Percentiles rank a stretch among this genome's conserved stretches.
Conservation (phyloP, 2,329 filamentous ascomycete species). For the Cercospora beticola region DNA sequence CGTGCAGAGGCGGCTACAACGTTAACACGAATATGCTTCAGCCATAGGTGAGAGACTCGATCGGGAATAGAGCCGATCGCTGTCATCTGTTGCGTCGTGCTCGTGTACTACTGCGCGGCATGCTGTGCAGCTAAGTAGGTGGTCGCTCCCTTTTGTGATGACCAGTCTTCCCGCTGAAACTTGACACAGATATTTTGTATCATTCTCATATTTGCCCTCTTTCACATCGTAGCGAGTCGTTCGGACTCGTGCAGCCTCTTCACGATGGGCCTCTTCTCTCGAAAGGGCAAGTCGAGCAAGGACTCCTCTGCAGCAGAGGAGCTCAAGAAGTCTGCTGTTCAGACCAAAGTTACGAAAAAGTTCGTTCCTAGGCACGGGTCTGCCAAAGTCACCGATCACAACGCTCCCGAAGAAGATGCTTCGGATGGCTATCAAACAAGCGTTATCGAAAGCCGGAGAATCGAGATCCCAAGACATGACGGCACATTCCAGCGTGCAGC, state of each 20-base stretch:
- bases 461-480: slow-evolving; percentile 12
- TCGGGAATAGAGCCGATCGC: slow-evolving; percentile 11
- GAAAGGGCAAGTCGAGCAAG: slow-evolving; percentile 43
- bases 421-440: neutral
- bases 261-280: slow-evolving; percentile 57
- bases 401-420: slow-evolving; percentile 50
- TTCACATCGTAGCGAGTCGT: neutral
- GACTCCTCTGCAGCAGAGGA: slow-evolving; percentile 50
- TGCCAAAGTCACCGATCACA: slow-evolving; percentile 53
- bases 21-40: slow-evolving; percentile 12
- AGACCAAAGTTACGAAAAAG: slow-evolving; percentile 49
- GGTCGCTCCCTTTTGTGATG: neutral
- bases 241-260: neutral
- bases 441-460: slow-evolving; percentile 3
- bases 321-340: slow-evolving; percentile 54
- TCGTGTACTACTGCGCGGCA: neutral
- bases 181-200: neutral
- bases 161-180: neutral
- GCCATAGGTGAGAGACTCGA: slow-evolving; percentile 5
- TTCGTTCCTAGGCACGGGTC: slow-evolving; percentile 64
- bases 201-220: neutral
- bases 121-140: neutral
- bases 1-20: slow-evolving; percentile 13
- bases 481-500: slow-evolving; percentile 11
- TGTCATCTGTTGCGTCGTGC: neutral